Evolutionary conservation across 1,139 yeast species (phyloP).

Genomic region (Yamadazyma atmosphaerica): DNA sequence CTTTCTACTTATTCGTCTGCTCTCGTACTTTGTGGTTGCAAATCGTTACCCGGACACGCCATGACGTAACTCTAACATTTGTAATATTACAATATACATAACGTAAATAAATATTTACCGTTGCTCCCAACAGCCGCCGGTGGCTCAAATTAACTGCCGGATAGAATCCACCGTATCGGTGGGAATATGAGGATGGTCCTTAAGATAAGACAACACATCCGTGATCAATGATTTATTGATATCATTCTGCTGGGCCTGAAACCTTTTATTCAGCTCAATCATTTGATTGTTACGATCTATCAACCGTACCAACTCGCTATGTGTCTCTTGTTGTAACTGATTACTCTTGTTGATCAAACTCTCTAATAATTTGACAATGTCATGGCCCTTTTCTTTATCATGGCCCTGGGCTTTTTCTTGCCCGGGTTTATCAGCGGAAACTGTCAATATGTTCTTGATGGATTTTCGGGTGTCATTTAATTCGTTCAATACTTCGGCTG

Average conservation of each 20-base stretch:
- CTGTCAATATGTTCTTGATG: not conserved
- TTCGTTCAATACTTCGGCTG: not conserved
- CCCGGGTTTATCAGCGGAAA: not conserved
- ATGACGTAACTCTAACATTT: too few relatives aligned
- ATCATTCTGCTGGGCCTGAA: slow-evolving; percentile 17
- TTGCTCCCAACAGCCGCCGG: not conserved
- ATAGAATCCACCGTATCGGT: slow-evolving; percentile 8
- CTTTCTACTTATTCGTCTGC: too few relatives aligned
- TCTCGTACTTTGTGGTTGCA: not conserved
- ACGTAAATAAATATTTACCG: not conserved
- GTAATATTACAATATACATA: not conserved
- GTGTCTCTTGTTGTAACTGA: slow-evolving; percentile 13
- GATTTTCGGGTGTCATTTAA: slow-evolving; percentile 3
- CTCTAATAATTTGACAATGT: slow-evolving; percentile 13
- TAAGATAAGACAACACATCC: slow-evolving; percentile 9
- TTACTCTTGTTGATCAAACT: slow-evolving; percentile 14
- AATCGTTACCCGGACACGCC: too few relatives aligned
- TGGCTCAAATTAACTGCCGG: slow-evolving; percentile 5
- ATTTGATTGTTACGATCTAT: slow-evolving; percentile 16
- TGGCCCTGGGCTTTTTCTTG: not conserved
- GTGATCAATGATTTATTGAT: slow-evolving; percentile 16
- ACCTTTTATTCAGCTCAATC: slow-evolving; percentile 14
- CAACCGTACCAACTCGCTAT: slow-evolving; percentile 14
- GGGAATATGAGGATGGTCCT: slow-evolving; percentile 5
- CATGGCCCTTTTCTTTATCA: not conserved